phyloP scores from a whole-genome alignment of 176 grass and related monocot genomes.

The Oryza meridionalis region DNA sequence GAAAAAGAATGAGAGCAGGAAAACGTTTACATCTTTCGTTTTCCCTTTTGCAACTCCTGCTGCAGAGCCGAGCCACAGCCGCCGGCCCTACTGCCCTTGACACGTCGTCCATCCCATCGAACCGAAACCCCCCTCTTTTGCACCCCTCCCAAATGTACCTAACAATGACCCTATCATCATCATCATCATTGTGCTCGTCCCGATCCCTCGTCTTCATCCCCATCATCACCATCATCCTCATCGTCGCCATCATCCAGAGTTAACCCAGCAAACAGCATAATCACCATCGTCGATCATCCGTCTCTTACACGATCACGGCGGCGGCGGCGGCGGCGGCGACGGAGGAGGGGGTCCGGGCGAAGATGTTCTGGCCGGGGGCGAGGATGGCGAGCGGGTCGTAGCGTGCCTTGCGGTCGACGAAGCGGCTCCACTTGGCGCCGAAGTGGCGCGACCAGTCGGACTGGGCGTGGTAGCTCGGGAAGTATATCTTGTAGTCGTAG shows the following conservation, averaged over 20 bases:
- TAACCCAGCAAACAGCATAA: conserved; percentile 13
- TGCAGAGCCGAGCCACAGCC: no score
- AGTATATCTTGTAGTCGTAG: conserved; percentile 90
- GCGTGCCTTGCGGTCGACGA: conserved; percentile 60
- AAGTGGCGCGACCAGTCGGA: conserved; percentile 81
- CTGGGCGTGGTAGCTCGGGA: conserved; percentile 64
- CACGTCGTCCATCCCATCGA: conserved; percentile 9
- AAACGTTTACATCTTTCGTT: conserved; percentile 37
- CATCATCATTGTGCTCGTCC: background rate
- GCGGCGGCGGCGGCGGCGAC: background rate
- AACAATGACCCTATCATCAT: conserved; percentile 30
- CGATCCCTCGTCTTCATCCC: background rate
- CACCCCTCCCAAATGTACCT: conserved; percentile 10
- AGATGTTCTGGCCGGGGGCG: conserved; percentile 85
- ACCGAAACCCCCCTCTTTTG: background rate
- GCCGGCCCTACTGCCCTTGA: background rate
- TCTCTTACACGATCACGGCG: background rate
- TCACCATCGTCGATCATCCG: conserved; percentile 31
- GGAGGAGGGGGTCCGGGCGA: conserved; percentile 41
- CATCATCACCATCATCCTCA: background rate
- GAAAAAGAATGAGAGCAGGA: background rate
- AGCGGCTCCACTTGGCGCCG: conserved; percentile 64
- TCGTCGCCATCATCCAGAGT: conserved; percentile 21
- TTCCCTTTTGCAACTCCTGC: conserved; percentile 27
- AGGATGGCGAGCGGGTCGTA: conserved; percentile 84